phyloP scores from a whole-genome alignment of 2,329 filamentous ascomycete genomes.

The Aspergillus floridensis region DNA sequence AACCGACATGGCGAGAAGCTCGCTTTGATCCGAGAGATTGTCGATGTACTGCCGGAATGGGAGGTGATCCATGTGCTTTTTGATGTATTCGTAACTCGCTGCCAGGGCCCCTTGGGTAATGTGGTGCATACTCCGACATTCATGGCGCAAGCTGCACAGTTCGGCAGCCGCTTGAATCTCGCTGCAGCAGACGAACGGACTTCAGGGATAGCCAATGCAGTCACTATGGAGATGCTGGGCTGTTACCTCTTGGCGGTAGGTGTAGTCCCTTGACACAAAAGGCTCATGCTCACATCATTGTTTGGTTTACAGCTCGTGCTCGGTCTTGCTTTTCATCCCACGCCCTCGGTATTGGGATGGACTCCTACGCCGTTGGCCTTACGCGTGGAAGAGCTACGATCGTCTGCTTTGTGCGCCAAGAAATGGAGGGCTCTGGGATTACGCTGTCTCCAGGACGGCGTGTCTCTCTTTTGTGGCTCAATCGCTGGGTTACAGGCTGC shows the following conservation, averaged over 20 bases:
- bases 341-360: not conserved
- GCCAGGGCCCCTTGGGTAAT: not conserved
- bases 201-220: not conserved
- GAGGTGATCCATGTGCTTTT: not conserved
- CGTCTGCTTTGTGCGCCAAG: not conserved
- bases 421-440: not conserved
- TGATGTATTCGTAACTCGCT: not conserved
- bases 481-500: conserved; percentile 15
- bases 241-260: not conserved
- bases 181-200: not conserved
- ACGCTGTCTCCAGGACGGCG: conserved; percentile 13
- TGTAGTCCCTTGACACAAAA: not conserved
- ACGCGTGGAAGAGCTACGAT: not conserved
- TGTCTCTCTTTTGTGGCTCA: conserved; percentile 16
- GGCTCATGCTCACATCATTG: not conserved
- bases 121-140: not conserved
- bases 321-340: not conserved
- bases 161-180: not conserved
- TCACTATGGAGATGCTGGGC: not conserved
- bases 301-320: not conserved
- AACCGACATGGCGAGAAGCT: not conserved
- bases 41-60: not conserved
- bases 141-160: not conserved
- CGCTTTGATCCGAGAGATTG: not conserved
- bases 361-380: not conserved